Evolutionary conservation across 1,284 basidiomycete genomes (phyloP), one percentile per base, ranked within the genome.

Genomic region (Coriolopsis trogii): DNA sequence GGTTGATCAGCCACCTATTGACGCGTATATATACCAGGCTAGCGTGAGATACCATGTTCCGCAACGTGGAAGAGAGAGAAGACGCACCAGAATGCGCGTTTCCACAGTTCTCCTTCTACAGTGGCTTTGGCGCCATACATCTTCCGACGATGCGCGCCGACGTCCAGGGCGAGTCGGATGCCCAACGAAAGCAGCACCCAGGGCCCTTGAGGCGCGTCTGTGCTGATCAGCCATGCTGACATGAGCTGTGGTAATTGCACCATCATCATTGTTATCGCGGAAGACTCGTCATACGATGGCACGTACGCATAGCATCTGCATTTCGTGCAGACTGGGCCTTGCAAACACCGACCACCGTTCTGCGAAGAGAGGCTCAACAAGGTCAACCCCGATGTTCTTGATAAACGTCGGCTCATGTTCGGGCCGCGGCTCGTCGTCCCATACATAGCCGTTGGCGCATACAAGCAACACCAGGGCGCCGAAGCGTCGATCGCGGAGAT

Each of bases 311-410:
- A 81, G 80, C 1, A 78, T 73, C 66, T 93, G 91, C 12, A 94
- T 72, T 64, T 93, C 91, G 56, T 84, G 86, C 16, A 94, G 67
- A 42, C 76, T 79, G 3, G 87, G 81, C 0, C 82, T 80, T 15
- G 76, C 70, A 33, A 85, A 67, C 41, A 82, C 66, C 3, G 73
- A 73, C 53, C 75, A 76, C 26, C 78, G 74, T 50, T 80, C 62
- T n/a, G n/a, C n/a, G n/a, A n/a, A n/a, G n/a, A n/a, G n/a, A 12
- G 79, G 58, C 55, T 85, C 75, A 0, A 90, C 78, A 47, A 87
- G 85, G 26, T 81, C 73, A 56, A 91, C 86, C 71, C 79, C 93
- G 57, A 81, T 84, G n/a, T n/a, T n/a, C n/a, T n/a, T n/a, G n/a
- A n/a, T n/a, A n/a, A n/a, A n/a, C n/a, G n/a, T n/a, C n/a, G n/a